These are phyloP conservation scores for Blumeriella jaapii DNA, from an alignment of 2,329 filamentous ascomycete species.

Conservation along the genomic window DNA sequence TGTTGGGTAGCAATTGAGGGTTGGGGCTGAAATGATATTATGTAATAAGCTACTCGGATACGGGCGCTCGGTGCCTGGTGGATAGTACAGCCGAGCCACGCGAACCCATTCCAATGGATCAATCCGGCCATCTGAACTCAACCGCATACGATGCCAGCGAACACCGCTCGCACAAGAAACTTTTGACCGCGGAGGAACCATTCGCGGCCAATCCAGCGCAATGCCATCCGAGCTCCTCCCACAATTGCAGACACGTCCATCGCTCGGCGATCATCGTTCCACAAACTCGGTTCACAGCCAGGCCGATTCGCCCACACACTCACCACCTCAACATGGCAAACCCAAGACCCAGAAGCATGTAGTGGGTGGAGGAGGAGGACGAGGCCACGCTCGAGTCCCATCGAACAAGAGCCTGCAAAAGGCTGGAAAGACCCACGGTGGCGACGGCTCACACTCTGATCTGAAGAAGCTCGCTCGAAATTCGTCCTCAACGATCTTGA, in stretches of 20 bases:
- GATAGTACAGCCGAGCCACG: constrained; percentile 18
- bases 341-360: constrained; percentile 24
- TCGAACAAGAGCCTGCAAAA: constrained; percentile 25
- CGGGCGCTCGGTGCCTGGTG: too few species aligned
- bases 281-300: constrained; percentile 14
- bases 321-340: constrained; percentile 21
- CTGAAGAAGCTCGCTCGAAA: constrained; percentile 21
- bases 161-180: neutral
- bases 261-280: too few species aligned
- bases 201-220: constrained; percentile 10
- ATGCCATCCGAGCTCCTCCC: constrained; percentile 20
- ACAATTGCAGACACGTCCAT: too few species aligned
- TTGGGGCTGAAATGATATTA: too few species aligned
- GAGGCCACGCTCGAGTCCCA: constrained; percentile 20
- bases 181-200: constrained; percentile 1
- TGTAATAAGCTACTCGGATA: too few species aligned
- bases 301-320: too few species aligned
- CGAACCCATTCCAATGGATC: constrained; percentile 12
- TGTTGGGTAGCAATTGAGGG: too few species aligned
- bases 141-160: neutral
- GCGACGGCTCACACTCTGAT: constrained; percentile 22
- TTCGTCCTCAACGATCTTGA: constrained; percentile 30
- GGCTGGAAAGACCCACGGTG: constrained; percentile 17
- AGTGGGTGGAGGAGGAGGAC: constrained; percentile 20
- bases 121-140: constrained; percentile 9